Base-by-base conservation (phyloP, 805 yeast species). In the Crinitomyces ghanaensis region DNA sequence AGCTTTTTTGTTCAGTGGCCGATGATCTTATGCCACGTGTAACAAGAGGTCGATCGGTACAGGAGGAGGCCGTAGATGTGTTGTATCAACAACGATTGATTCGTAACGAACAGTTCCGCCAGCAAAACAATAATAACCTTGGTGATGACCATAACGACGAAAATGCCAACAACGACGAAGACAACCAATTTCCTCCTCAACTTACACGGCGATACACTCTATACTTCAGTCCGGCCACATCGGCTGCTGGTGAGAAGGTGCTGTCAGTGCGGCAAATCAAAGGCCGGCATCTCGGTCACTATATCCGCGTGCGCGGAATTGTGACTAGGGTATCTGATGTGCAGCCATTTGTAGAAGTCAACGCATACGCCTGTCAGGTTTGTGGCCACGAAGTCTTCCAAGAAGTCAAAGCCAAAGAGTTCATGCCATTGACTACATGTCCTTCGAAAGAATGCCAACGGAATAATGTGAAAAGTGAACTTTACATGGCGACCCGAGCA, bases 321-420 rank as follows among this genome's bases (percentile, higher is more conserved):
- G 84, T 88, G 32, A 91, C 97, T 6, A 68, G 98, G 44, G 95
- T 86, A 4, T 78, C 94, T 2, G 99, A 91, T 55, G 98, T 91
- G 28, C 88, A 86, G 56, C 99, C 99, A 3, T 66, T 83, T 4
- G 82, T 91, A 5, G 64, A 72, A 39, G 96, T 91, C 34, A 84
- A 79, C 48, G 97, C 98, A 1, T 93, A 88, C 54, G 83, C 97
- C 5, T 91, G 99, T 62, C 98, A 91, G 54, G 80, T 80, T 48
- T 91, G 99, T 66, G 99, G 98, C 30, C 79, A 72, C 58, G 99
- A 91, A 60, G 75, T 84, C 34, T 91, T 93, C 67, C 97, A 91
- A 62, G 97, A 93, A 55, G 94, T 91, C 44, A 77, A 72, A 43
- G 62, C 86, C 13, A 74, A 76, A 52, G 75, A 81, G 28, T 93